These are phyloP conservation scores for Ogataea pignaliae DNA, from an alignment of 805 yeast genomes.

Conservation along the genomic window DNA sequence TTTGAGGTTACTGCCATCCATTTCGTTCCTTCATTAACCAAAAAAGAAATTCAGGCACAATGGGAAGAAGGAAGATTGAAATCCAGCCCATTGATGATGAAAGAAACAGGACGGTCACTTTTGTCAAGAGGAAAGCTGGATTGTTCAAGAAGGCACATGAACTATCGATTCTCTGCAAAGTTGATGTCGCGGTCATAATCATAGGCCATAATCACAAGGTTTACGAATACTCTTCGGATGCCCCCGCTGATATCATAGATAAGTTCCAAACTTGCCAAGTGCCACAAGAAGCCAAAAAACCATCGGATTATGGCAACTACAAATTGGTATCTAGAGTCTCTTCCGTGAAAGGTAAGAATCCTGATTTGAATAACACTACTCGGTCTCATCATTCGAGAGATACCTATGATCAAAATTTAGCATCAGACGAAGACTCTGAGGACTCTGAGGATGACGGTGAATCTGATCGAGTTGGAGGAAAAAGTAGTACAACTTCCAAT, in stretches of 20 bases:
- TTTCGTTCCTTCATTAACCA: too few relatives aligned
- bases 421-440: conserved; percentile 3
- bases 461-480: neutral
- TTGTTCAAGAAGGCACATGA: conserved; percentile 84
- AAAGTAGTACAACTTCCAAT: neutral
- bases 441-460: conserved; percentile 8
- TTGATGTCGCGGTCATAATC: conserved; percentile 86
- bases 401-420: conserved; percentile 5
- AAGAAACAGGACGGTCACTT: conserved; percentile 80
- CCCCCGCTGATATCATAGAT: conserved; percentile 46
- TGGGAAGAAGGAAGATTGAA: conserved; percentile 97
- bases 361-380: conserved; percentile 2
- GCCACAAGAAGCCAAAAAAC: conserved; percentile 57
- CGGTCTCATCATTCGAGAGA: conserved; percentile 2
- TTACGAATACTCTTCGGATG: conserved; percentile 78
- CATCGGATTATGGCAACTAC: conserved; percentile 63
- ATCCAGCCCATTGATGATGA: conserved; percentile 90
- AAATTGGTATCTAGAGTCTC: conserved; percentile 28
- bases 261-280: conserved; percentile 29
- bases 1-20: too few relatives aligned
- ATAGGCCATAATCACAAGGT: conserved; percentile 78
- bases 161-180: conserved; percentile 85
- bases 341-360: conserved; percentile 17
- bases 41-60: conserved; percentile 21
- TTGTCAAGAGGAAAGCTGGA: conserved; percentile 92